phyloP scores from a whole-genome alignment of 352 stramenopile genomes.

The Pythium myriotylum region DNA sequence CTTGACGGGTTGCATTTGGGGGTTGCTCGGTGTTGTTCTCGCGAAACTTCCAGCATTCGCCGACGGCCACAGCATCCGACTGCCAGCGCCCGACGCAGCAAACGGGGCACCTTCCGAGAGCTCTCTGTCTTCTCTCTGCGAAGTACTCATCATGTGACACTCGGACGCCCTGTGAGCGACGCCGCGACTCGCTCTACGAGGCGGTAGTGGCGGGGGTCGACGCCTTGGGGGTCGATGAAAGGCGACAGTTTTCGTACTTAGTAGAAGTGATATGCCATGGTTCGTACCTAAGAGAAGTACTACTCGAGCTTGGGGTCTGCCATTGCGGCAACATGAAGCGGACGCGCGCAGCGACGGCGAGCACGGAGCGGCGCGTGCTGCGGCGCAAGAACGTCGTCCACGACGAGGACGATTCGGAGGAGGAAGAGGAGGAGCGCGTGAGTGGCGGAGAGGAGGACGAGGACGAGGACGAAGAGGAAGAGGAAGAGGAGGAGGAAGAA shows the following conservation, averaged over 20 bases:
- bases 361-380: conserved; percentile 51
- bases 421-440: conserved; percentile 30
- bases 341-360: conserved; percentile 43
- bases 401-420: conserved; percentile 61
- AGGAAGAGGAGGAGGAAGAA: conserved; percentile 41
- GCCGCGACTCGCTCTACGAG: too few species aligned
- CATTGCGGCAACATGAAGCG: conserved; percentile 39
- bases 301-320: background rate
- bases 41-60: conserved; percentile 16
- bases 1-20: conserved; percentile 6
- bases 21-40: background rate
- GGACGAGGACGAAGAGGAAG: conserved; percentile 32
- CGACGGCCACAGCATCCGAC: conserved; percentile 28
- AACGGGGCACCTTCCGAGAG: background rate
- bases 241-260: conserved; percentile 22
- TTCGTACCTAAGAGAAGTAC: conserved; percentile 14
- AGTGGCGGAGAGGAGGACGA: conserved; percentile 28
- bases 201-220: too few species aligned
- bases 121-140: background rate
- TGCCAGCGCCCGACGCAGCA: background rate
- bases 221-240: background rate
- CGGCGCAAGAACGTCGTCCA: conserved; percentile 78
- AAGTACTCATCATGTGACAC: background rate
- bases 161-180: background rate
- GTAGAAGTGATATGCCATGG: conserved; percentile 10